Conservation (phyloP, 441 rosid species). For the Arabidopsis hybrid region DNA sequence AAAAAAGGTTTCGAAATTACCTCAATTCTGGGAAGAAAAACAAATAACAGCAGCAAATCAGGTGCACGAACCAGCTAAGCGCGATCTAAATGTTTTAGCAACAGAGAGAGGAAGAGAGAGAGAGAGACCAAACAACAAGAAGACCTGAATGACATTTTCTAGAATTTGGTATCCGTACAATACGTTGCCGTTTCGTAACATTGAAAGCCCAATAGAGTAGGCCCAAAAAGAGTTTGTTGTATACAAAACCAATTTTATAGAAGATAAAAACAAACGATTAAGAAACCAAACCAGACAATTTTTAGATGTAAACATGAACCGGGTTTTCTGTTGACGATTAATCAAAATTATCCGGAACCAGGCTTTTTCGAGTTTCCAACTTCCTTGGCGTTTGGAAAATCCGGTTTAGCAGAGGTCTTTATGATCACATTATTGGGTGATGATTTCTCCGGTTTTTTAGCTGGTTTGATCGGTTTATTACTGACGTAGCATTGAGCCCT, state of each 20-base stretch:
- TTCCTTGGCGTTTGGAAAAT: conserved; percentile 45
- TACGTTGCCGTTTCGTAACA: neutral
- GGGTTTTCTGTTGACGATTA: neutral
- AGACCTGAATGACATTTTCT: conserved; percentile 34
- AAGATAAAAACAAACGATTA: conserved; percentile 5
- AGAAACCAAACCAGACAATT: conserved; percentile 21
- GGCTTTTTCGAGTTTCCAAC: conserved; percentile 41
- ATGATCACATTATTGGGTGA: conserved; percentile 13
- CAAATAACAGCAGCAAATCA: conserved; percentile 26
- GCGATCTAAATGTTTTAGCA: conserved; percentile 36
- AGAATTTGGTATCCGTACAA: neutral
- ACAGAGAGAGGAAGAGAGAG: conserved; percentile 13
- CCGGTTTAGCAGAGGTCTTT: conserved; percentile 40
- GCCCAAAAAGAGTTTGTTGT: conserved; percentile 28
- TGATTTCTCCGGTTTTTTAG: conserved; percentile 47
- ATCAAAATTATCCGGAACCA: conserved; percentile 4
- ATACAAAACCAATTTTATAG: neutral
- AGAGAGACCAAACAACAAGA: neutral
- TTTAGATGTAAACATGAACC: conserved; percentile 6
- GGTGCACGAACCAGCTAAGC: conserved; percentile 40
- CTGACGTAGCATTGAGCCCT: conserved; percentile 51
- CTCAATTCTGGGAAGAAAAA: conserved; percentile 27
- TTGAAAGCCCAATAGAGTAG: conserved; percentile 29
- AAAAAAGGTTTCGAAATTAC: conserved; percentile 15
- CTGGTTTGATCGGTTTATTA: conserved; percentile 49